Percentiles rank a stretch among this genome's conserved stretches.
Conservation (phyloP, 2,329 filamentous ascomycete genomes). For the Hirsutella minnesotensis region DNA sequence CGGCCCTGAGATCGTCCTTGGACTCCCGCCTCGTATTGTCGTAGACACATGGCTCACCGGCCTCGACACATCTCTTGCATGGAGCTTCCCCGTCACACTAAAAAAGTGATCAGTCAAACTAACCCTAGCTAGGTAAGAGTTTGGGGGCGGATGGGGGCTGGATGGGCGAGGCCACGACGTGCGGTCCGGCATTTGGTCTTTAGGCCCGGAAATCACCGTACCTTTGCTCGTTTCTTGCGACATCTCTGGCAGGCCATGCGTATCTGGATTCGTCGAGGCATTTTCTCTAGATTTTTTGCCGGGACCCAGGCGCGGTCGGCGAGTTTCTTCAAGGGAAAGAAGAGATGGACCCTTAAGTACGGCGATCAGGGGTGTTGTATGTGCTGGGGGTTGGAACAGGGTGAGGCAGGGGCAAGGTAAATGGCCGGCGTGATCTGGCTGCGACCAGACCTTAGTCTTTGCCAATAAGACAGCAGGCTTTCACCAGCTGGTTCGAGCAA, state of each 20-base stretch:
- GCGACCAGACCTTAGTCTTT: no score
- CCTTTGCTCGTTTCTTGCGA: conserved; percentile 7
- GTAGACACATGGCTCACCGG: conserved; percentile 4
- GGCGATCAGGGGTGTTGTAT: neutral
- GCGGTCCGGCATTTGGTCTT: neutral
- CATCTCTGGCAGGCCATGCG: conserved; percentile 6
- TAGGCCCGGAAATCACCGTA: neutral
- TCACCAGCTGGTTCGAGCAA: neutral
- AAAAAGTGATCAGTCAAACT: neutral
- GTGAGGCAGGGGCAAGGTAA: neutral
- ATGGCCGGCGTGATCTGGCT: neutral
- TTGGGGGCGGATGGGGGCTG: neutral
- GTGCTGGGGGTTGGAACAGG: no score
- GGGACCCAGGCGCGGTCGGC: neutral
- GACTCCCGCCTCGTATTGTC: conserved; percentile 2
- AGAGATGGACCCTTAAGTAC: neutral
- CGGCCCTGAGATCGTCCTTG: conserved; percentile 9
- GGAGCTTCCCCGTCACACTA: conserved; percentile 5
- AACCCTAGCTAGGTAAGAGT: neutral
- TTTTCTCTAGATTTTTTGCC: neutral
- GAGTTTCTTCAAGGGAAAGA: neutral
- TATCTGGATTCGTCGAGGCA: conserved; percentile 1
- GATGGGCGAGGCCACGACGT: neutral
- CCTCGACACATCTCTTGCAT: conserved; percentile 2
- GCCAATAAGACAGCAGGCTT: neutral